Evolutionary conservation across 2,329 filamentous ascomycete species (phyloP).

Genomic region (Xylaria arbuscula): DNA sequence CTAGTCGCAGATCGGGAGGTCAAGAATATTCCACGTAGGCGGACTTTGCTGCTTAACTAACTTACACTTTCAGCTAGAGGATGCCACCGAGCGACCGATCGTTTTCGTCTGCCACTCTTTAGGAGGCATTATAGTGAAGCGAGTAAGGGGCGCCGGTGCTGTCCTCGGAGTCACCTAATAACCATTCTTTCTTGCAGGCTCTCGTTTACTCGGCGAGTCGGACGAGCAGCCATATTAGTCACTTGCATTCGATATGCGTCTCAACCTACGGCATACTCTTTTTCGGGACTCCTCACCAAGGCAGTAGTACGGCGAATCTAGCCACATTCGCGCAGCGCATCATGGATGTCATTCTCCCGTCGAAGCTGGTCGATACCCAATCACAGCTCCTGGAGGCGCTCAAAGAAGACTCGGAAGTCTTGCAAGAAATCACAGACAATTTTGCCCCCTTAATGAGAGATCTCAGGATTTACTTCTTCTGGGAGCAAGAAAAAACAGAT

Average conservation of each 20-base stretch:
- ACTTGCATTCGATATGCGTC: conserved; percentile 30
- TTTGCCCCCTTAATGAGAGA: conserved; percentile 33
- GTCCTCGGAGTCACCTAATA: background rate
- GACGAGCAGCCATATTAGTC: conserved; percentile 23
- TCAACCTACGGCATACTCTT: conserved; percentile 35
- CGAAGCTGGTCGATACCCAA: conserved; percentile 33
- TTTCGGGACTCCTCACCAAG: conserved; percentile 33
- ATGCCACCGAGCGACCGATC: conserved; percentile 26
- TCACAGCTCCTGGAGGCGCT: conserved; percentile 31
- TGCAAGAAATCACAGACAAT: conserved; percentile 36
- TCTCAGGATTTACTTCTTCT: conserved; percentile 33
- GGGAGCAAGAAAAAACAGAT: conserved; percentile 34
- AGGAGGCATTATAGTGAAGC: conserved; percentile 32
- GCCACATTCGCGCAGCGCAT: conserved; percentile 28
- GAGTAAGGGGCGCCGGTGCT: conserved; percentile 5
- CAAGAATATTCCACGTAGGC: background rate
- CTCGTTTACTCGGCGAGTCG: conserved; percentile 30
- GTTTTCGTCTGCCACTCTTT: conserved; percentile 30
- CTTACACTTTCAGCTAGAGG: conserved; percentile 5
- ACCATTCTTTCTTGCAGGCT: conserved; percentile 6
- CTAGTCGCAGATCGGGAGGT: conserved; percentile 33
- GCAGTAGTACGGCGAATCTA: conserved; percentile 22
- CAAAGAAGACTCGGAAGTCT: conserved; percentile 26
- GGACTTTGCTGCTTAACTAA: conserved; percentile 4
- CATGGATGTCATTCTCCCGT: conserved; percentile 24